Conservation (phyloP, 2,329 filamentous ascomycete genomes). For the Fusarium brevicatenulatum region DNA sequence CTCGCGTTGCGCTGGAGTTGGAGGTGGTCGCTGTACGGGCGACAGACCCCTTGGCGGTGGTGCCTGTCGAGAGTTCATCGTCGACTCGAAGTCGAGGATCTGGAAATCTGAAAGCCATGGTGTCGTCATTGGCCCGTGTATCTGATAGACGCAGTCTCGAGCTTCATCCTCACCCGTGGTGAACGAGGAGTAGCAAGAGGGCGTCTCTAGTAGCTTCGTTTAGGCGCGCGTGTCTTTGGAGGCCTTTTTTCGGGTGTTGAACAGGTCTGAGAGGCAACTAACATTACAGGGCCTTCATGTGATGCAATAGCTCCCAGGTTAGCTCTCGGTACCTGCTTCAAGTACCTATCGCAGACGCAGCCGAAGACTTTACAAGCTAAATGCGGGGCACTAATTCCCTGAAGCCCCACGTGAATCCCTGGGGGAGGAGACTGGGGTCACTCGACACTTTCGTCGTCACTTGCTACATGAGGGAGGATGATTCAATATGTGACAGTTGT, state of each 20-base stretch:
- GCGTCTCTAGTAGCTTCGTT: conserved; percentile 17
- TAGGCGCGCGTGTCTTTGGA: conserved; percentile 10
- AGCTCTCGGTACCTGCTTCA: conserved; percentile 35
- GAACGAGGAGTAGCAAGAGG: conserved; percentile 31
- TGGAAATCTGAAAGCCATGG: conserved; percentile 54
- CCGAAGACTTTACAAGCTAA: conserved; percentile 30
- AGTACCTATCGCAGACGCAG: conserved; percentile 21
- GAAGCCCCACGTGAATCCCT: conserved; percentile 34
- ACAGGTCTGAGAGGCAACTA: conserved; percentile 7
- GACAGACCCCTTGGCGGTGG: conserved; percentile 31
- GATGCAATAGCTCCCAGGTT: conserved; percentile 44
- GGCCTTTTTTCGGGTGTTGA: conserved; percentile 32
- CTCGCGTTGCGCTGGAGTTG: conserved; percentile 31
- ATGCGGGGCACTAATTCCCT: conserved; percentile 46
- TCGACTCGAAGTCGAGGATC: conserved; percentile 45
- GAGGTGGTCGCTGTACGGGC: conserved; percentile 33
- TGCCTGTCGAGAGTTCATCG: conserved; percentile 39
- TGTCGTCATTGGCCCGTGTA: conserved; percentile 44
- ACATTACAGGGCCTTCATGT: conserved; percentile 40
- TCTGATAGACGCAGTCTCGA: conserved; percentile 25
- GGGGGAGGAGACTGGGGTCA: conserved; percentile 25
- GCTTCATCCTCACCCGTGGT: conserved; percentile 42
- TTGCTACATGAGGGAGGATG: not conserved
- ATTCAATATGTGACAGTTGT: not conserved
- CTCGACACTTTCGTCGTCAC: conserved; percentile 4